Evolutionary conservation across 805 yeast species (phyloP).

Genomic region (Saccharomycodes ludwigii): DNA sequence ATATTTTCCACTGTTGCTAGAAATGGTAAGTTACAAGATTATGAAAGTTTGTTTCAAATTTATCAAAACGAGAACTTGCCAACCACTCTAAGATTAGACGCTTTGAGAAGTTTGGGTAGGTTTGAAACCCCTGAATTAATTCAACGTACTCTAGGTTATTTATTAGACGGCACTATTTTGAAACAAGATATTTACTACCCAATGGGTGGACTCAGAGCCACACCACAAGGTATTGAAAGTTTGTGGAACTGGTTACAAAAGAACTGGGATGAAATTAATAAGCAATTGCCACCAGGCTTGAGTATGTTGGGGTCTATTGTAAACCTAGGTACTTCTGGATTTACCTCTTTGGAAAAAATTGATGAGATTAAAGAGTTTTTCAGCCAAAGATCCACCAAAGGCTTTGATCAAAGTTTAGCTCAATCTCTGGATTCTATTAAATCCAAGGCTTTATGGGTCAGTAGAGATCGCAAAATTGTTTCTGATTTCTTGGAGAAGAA

Average conservation of each 20-base stretch:
- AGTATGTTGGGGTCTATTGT: conserved; percentile 73
- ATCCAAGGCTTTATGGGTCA: conserved; percentile 45
- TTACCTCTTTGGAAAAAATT: conserved; percentile 42
- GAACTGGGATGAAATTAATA: conserved; percentile 61
- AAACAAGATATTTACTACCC: conserved; percentile 73
- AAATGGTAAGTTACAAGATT: conserved; percentile 48
- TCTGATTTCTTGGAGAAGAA: conserved; percentile 34
- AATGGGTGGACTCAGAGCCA: conserved; percentile 56
- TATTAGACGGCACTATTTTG: conserved; percentile 47
- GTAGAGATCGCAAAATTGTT: conserved; percentile 40
- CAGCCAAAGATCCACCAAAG: conserved; percentile 41
- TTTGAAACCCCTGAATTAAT: conserved; percentile 41
- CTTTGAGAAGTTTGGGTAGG: conserved; percentile 57
- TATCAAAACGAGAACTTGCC: conserved; percentile 41
- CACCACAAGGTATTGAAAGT: conserved; percentile 51
- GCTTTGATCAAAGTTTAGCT: conserved; percentile 52
- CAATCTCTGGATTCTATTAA: conserved; percentile 51
- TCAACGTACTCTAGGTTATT: conserved; percentile 40
- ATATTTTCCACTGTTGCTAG: conserved; percentile 58
- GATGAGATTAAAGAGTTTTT: conserved; percentile 41
- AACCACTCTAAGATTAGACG: conserved; percentile 56
- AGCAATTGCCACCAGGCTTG: conserved; percentile 67
- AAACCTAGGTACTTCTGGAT: conserved; percentile 44
- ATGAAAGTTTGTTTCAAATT: conserved; percentile 47
- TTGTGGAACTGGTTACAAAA: conserved; percentile 61